Conservation (phyloP, 2,329 filamentous ascomycete species). For the Pseudocercospora musae region DNA sequence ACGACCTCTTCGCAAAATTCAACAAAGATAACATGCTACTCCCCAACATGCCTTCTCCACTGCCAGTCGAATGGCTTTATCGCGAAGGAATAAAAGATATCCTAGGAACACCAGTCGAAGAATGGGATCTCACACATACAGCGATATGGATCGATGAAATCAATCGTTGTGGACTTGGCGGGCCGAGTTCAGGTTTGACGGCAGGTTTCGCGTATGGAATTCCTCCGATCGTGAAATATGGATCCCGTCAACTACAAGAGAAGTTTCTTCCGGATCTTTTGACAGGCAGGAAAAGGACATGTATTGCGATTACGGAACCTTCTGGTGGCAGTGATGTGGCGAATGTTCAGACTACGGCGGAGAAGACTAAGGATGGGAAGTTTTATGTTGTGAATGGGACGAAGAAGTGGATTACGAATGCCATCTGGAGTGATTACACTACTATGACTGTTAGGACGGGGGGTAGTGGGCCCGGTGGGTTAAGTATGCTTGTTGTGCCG, state of each 20-base stretch:
- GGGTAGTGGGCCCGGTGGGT: slow-evolving; percentile 43
- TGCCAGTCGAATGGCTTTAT: slow-evolving; percentile 66
- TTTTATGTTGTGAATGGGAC: slow-evolving; percentile 67
- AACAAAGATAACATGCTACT: slow-evolving; percentile 65
- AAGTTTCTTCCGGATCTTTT: slow-evolving; percentile 65
- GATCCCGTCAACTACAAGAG: slow-evolving; percentile 58
- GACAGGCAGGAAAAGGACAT: slow-evolving; percentile 62
- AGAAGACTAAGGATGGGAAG: slow-evolving; percentile 59
- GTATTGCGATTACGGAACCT: slow-evolving; percentile 75
- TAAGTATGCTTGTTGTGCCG: slow-evolving; percentile 24
- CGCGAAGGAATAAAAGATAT: slow-evolving; percentile 63
- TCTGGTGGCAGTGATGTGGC: slow-evolving; percentile 70
- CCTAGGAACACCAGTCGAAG: slow-evolving; percentile 64
- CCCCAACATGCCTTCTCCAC: slow-evolving; percentile 63
- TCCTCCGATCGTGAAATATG: slow-evolving; percentile 68
- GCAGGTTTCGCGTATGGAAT: slow-evolving; percentile 69
- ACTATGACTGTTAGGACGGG: slow-evolving; percentile 62
- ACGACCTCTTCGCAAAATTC: slow-evolving; percentile 62
- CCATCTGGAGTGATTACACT: slow-evolving; percentile 64
- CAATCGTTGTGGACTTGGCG: slow-evolving; percentile 60
- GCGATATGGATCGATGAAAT: slow-evolving; percentile 70
- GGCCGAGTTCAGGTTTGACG: slow-evolving; percentile 61
- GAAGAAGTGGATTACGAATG: slow-evolving; percentile 78
- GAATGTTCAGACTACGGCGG: slow-evolving; percentile 66
- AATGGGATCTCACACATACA: slow-evolving; percentile 68